Base-by-base conservation (phyloP, 139 green algal species). In the Diplosphaera chodatii region DNA sequence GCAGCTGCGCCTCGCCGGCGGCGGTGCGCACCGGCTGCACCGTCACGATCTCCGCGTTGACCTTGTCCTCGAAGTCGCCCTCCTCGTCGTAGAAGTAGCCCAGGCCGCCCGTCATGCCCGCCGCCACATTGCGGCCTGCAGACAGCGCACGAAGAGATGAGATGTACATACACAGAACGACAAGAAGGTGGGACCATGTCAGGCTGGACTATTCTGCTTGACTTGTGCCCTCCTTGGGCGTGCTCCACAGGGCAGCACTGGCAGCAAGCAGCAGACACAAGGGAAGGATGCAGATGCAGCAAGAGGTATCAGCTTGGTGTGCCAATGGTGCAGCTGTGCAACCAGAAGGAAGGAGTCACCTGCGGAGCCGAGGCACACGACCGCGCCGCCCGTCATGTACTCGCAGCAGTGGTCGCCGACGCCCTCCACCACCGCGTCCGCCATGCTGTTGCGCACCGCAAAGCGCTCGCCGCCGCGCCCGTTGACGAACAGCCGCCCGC, bases 371-470 rank as follows among this genome's bases (percentile, higher is more conserved):
- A 89, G 73, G 37, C 70, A 66, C 21, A 89, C 82, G 37, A 90
- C 80, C 2, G 69, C 33, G 37, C 84, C 82, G 31, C 80, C 80
- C 31, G 94, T 98, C 94, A 98, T 98, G 88, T 98, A 98, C 88
- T 99, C 95, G 84, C 94, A 98, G 87, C 92, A 97, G 84, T 99
- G 95, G 87, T 99, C 95, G 32, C 95, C 95, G 8, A 85, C 82
- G 69, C 95, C 95, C 83, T 99, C 95, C 55, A 99, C 90, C 13
- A 99, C 95, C 2, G 94, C 85, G 72, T 96, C 86, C 0, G 93
- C 92, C 31, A 93, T 73, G 29, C 84, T 94, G 84, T 99, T 99
- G 75, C 95, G 87, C 74, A 98, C 92, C 4, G 86, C 84, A 77
- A 91, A 91, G 30, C 86, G 77, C 77, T 91, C 86, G 40, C 90